Percentiles rank a stretch among this genome's conserved stretches.
These are phyloP conservation scores for Leptographium flavum DNA, from an alignment of 2,329 filamentous ascomycete genomes.

Conservation along the genomic window DNA sequence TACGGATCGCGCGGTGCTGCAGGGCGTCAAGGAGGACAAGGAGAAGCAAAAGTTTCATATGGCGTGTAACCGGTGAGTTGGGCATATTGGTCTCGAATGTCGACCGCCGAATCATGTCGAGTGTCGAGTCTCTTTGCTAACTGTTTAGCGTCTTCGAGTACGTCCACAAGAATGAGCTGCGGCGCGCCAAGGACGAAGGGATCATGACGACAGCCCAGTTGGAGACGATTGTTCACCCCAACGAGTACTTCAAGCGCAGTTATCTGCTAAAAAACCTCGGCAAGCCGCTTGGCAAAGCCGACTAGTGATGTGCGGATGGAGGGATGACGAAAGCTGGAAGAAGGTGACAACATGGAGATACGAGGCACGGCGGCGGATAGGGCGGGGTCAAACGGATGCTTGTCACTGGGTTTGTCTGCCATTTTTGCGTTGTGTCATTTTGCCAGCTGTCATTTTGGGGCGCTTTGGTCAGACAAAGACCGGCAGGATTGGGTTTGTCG, in stretches of 20 bases:
- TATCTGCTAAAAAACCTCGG: slow-evolving; percentile 73
- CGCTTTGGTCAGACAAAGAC: too few relatives aligned
- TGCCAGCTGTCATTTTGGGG: too few relatives aligned
- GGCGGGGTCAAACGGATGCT: too few relatives aligned
- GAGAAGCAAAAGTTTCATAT: slow-evolving; percentile 82
- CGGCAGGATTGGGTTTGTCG: too few relatives aligned
- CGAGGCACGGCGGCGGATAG: too few relatives aligned
- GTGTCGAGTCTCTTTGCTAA: too few relatives aligned
- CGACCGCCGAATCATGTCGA: too few relatives aligned
- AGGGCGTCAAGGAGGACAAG: slow-evolving; percentile 77
- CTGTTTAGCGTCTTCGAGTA: slow-evolving; percentile 65
- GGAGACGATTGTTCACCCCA: slow-evolving; percentile 93
- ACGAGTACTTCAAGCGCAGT: slow-evolving; percentile 94
- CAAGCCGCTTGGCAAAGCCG: slow-evolving; percentile 27
- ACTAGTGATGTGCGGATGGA: slow-evolving; percentile 42
- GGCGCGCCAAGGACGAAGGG: slow-evolving; percentile 60
- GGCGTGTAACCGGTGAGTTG: slow-evolving; percentile 69
- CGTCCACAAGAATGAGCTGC: slow-evolving; percentile 65
- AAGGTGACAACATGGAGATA: too few relatives aligned
- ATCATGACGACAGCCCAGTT: slow-evolving; percentile 61
- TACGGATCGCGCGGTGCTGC: slow-evolving; percentile 60
- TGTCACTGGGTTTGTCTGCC: too few relatives aligned
- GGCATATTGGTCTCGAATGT: too few relatives aligned
- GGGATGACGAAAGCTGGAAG: slow-evolving; percentile 25
- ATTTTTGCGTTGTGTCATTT: too few relatives aligned